phyloP scores from a whole-genome alignment of 2,329 filamentous ascomycete genomes.

The Alternaria arborescens region DNA sequence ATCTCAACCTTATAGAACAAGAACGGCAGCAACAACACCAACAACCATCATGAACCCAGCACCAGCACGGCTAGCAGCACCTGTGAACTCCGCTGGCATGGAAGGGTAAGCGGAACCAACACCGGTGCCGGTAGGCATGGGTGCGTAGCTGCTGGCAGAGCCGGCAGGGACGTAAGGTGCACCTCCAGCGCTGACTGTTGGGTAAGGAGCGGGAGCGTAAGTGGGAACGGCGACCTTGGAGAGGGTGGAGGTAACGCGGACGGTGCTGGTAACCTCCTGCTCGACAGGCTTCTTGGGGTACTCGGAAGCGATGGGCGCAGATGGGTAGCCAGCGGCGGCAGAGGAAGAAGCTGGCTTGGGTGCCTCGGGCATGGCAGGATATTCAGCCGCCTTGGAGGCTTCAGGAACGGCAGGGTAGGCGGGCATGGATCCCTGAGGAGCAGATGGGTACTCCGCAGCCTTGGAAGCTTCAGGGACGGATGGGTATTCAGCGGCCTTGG shows the following conservation, averaged over 20 bases:
- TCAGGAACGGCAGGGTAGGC: constrained; percentile 7
- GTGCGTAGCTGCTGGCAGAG: constrained; percentile 8
- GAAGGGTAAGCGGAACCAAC: constrained; percentile 25
- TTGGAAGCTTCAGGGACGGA: constrained; percentile 3
- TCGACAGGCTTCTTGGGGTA: constrained; percentile 28
- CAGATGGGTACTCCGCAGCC: constrained; percentile 4
- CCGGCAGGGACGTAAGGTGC: constrained; percentile 15
- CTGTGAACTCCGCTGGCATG: constrained; percentile 32
- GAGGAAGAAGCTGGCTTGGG: constrained; percentile 8
- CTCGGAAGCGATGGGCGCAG: constrained; percentile 6
- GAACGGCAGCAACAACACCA: constrained; percentile 29
- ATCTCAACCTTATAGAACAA: constrained; percentile 29
- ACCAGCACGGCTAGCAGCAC: constrained; percentile 35
- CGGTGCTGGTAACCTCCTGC: constrained; percentile 10
- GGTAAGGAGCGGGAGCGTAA: constrained; percentile 22
- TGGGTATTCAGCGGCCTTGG: constrained; percentile 12
- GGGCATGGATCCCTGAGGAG: background rate
- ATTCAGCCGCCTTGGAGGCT: constrained; percentile 9
- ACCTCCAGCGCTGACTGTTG: constrained; percentile 4
- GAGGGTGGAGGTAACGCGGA: constrained; percentile 28
- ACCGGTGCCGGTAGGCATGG: constrained; percentile 19
- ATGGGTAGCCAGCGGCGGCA: constrained; percentile 1
- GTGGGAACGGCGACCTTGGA: constrained; percentile 31
- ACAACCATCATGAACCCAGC: constrained; percentile 30
- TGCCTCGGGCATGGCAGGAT: constrained; percentile 8